phyloP scores from a whole-genome alignment of 2,329 filamentous ascomycete species.

The Helotiales sp. region DNA sequence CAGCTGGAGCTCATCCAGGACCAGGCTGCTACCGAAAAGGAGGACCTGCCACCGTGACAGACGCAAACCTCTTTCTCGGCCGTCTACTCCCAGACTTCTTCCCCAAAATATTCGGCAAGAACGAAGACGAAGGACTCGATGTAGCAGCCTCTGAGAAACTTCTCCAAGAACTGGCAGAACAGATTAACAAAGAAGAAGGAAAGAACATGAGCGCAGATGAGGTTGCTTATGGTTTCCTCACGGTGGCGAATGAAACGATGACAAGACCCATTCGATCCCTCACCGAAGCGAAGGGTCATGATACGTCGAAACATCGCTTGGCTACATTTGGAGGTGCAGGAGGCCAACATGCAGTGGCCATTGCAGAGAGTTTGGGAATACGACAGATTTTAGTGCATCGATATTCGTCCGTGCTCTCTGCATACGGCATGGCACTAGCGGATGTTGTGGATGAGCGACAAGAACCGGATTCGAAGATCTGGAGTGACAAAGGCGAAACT shows the following conservation, averaged over 20 bases:
- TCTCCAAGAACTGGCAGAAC: constrained; percentile 72
- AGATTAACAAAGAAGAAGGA: constrained; percentile 75
- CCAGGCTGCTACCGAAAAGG: constrained; percentile 90
- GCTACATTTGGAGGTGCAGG: constrained; percentile 92
- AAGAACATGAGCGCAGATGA: constrained; percentile 76
- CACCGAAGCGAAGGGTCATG: constrained; percentile 89
- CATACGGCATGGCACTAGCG: constrained; percentile 89
- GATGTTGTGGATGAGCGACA: constrained; percentile 92
- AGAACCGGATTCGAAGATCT: constrained; percentile 67
- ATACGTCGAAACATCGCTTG: constrained; percentile 85
- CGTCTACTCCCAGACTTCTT: constrained; percentile 88
- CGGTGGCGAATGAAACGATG: constrained; percentile 91
- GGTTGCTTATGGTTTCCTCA: constrained; percentile 85
- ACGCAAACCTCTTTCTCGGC: constrained; percentile 85
- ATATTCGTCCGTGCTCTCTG: constrained; percentile 86
- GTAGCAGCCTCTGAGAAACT: constrained; percentile 71
- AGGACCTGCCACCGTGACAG: constrained; percentile 87
- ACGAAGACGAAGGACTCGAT: constrained; percentile 81
- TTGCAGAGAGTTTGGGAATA: constrained; percentile 81
- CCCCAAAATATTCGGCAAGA: constrained; percentile 90
- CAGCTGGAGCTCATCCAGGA: constrained; percentile 83
- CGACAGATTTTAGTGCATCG: constrained; percentile 82
- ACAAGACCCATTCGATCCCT: constrained; percentile 85
- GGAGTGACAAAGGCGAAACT: constrained; percentile 58
- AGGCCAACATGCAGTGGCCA: constrained; percentile 89